Evolutionary conservation across 352 stramenopile species (phyloP), one percentile per base, ranked within the genome.

Genomic region (Phytophthora boehmeriae): DNA sequence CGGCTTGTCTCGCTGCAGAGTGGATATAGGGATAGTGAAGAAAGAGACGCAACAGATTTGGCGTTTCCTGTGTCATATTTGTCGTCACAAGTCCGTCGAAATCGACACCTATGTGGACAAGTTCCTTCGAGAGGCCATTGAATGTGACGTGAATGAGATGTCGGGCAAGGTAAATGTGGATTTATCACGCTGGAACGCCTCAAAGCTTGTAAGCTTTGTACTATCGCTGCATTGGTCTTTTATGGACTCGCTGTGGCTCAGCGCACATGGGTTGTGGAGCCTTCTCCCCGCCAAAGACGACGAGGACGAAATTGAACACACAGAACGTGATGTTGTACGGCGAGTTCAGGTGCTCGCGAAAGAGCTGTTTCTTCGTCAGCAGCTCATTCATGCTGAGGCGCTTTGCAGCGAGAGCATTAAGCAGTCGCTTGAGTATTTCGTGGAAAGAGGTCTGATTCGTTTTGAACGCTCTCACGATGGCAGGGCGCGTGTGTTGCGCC

Each of bases 351-450:
- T 75, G 25, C 39, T 92, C 4, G 76, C 78, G 19, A 82, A 83
- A 41, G 71, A 76, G 39, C 34, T 92, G n/a, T 75, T 88, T 45
- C 20, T 75, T 30, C 50, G 68, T 6, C 54, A 75, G 34, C 42
- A 76, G 25, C 62, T 92, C 20, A 50, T 44, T 11, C 78, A 90
- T n/a, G 79, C 81, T 8, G 83, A 92, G 39, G 77, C 83, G 20
- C 73, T 92, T 4, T 92, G 83, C 59, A 88, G 76, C 41, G 83
- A 92, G 62, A 90, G 76, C 35, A 81, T 92, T 34, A 90, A 90
- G 58, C 81, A 92, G 54, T 72, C 81, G 45, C 61, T 90, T 6
- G 83, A 89, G 32, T 92, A 86, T 42, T 62, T 90, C 5, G 51
- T 80, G 13, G 80, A 89, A 53, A 66, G 51, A n/a, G 57, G 49